phyloP scores from a whole-genome alignment of 2,329 filamentous ascomycete genomes.

The Claviceps sp. region DNA sequence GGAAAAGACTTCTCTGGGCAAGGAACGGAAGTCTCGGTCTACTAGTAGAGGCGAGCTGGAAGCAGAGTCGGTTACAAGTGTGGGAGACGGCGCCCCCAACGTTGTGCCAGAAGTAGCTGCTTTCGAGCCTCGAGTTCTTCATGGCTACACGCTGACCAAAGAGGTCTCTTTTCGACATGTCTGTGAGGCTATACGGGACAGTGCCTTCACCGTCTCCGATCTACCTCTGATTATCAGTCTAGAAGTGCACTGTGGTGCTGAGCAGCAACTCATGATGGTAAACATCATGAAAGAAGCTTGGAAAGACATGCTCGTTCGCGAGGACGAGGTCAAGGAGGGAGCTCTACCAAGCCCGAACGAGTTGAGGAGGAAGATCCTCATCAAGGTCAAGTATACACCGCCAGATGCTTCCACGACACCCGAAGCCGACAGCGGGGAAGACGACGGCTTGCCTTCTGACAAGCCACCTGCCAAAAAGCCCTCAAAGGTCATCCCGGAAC shows the following conservation, averaged over 20 bases:
- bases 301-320: conserved; percentile 56
- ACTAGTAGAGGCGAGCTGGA: conserved; percentile 3
- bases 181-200: conserved; percentile 64
- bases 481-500: conserved; percentile 54
- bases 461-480: conserved; percentile 29
- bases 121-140: conserved; percentile 64
- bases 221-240: conserved; percentile 87
- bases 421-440: conserved; percentile 19
- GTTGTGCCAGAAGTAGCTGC: conserved; percentile 17
- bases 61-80: not conserved
- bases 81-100: conserved; percentile 5
- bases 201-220: conserved; percentile 61
- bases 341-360: conserved; percentile 54
- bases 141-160: conserved; percentile 83
- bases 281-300: conserved; percentile 80
- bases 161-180: conserved; percentile 79
- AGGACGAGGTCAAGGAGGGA: conserved; percentile 30
- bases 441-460: conserved; percentile 28
- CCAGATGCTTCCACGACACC: conserved; percentile 18
- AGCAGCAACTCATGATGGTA: conserved; percentile 85
- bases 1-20: conserved; percentile 33
- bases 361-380: conserved; percentile 64
- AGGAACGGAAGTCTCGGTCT: conserved; percentile 24
- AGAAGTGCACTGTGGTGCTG: conserved; percentile 70
- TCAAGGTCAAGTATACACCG: conserved; percentile 65